Base-by-base conservation (phyloP, 768 basidiomycete genomes). In the Arthromyces matolae region DNA sequence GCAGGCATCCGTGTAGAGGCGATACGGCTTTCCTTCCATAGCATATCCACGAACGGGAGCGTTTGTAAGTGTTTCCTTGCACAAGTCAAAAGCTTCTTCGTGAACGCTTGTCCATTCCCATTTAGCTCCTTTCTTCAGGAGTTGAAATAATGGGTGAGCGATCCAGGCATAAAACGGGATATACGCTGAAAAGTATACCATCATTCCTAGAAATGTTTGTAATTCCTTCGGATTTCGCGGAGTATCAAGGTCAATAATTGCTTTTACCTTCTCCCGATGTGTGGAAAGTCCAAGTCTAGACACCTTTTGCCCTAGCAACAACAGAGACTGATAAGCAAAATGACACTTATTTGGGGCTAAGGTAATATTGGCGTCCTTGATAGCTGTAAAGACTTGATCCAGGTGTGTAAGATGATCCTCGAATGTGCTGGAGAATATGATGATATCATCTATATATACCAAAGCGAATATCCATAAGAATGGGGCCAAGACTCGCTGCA, bases 401-500 rank as follows among this genome's bases (percentile, higher is more conserved):
- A 70, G 14, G 37, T 70, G 66, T 1, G 35, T 1, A 1, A 66
- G 1, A 47, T 74, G 69, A 1, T 72, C 61, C 0, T 66, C 50
- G 3, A 61, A 61, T 0, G 46, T 51, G 24, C 42, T 32, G 0
- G 65, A 68, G 42, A 60, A 73, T 0, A 72, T 59, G 0, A 73
- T 61, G 1, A 75, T 73, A 37, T 76, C 65, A 39, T 75, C 68
- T 8, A 75, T 71, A 38, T 74, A 76, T 0, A 73, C 71, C 10
- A 70, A 39, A 2, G 67, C 48, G 40, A 72, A 71, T 1, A 70
- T 46, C 70, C 71, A 72, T 4, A 74, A 52, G 42, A 54, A 72
- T 0, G 65, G 68, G 0, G 67, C 55, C 1, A 72, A 53, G 0
- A 71, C 50, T 7, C 45, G 43, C 28, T 73, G 69, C 72, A 76